Base-by-base conservation (phyloP, 2,329 filamentous ascomycete genomes). In the Curvularia sp. region DNA sequence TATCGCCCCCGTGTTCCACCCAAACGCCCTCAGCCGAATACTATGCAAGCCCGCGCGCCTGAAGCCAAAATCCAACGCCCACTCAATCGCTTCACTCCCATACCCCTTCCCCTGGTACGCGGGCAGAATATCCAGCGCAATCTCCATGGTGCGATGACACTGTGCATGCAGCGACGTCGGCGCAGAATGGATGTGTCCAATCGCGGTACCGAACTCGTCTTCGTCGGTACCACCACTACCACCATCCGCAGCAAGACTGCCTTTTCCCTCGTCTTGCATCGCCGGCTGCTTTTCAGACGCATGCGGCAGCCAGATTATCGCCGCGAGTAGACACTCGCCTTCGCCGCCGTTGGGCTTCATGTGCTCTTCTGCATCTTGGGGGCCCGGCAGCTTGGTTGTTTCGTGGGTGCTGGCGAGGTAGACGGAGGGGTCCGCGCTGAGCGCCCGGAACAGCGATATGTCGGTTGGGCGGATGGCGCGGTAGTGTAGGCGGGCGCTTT, bases 1-100 rank as follows among this genome's bases (percentile, higher is more conserved):
- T 9, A 74, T 45, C 0, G 80, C 82, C 0, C 80, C 74, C 32
- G 71, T 66, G 47, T 84, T 84, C 51, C 75, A 83, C 8, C 65
- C 75, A 27, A 43, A 43, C 7, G 41, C 23, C 41, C 23, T 43
- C 21, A 43, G n/a, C 41, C 41, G 13, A 3, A 43, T n/a, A 43
- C 23, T 43, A 43, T 43, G 41, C 41, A 43, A 10, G 1, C 41
- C 41, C 23, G 41, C 41, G 13, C 41, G 23, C 13, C 23, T 15
- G 15, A 43, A 43, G 6, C 41, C 41, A 25, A 43, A 43, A 15
- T 43, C 41, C 21, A 43, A 12, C 23, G 41, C 41, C 41, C 41
- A 43, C 3, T 43, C 27, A 10, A 43, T 43, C 15, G 41, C 41
- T 3, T 43, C 41, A 43, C 41, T 43, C 7, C 41, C 41, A 43